Evolutionary conservation across 805 yeast genomes (phyloP).

Genomic region (Priceomyces carsonii): DNA sequence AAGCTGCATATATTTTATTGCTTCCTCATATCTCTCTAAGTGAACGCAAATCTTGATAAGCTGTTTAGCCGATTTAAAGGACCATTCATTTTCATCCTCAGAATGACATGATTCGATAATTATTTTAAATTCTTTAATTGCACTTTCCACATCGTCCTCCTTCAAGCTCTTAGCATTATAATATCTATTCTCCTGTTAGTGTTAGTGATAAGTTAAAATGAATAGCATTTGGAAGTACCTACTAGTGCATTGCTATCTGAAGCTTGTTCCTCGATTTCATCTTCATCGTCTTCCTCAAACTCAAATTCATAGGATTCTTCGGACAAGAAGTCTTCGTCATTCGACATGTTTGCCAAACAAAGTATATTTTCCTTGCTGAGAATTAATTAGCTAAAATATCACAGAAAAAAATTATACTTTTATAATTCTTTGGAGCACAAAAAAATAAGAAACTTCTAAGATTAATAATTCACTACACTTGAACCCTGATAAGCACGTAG

Average conservation of each 20-base stretch:
- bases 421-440: not conserved
- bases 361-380: not conserved
- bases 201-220: constrained; percentile 1
- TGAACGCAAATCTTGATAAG: constrained; percentile 36
- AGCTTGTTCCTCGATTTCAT: constrained; percentile 25
- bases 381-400: not conserved
- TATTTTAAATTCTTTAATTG: constrained; percentile 23
- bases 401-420: no score
- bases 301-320: constrained; percentile 45
- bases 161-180: constrained; percentile 40
- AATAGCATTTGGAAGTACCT: constrained; percentile 10
- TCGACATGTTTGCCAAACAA: constrained; percentile 37
- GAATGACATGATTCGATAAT: constrained; percentile 11
- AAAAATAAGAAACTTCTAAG: not conserved
- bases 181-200: constrained; percentile 28
- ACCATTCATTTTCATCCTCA: constrained; percentile 28
- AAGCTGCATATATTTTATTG: constrained; percentile 21
- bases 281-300: constrained; percentile 36
- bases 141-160: constrained; percentile 29
- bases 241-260: constrained; percentile 14
- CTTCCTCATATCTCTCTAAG: constrained; percentile 20
- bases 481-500: no score
- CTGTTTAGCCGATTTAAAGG: constrained; percentile 43
- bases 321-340: constrained; percentile 35
- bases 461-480: no score